Evolutionary conservation across 768 basidiomycete species (phyloP).

Genomic region (Pleurotus tuoliensis): DNA sequence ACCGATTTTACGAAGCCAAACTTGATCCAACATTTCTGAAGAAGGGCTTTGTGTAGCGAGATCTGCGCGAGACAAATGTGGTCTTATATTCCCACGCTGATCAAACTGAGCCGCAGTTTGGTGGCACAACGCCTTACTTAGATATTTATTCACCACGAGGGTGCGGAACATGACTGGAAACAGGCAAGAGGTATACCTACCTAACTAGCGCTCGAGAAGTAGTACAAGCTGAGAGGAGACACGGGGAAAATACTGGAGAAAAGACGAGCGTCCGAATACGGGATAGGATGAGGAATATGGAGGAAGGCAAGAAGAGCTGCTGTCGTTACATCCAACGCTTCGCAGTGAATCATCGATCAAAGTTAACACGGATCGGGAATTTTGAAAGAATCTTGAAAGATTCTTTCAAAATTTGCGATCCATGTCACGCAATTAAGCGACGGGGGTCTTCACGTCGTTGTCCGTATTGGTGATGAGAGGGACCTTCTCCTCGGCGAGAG

Average conservation of each 20-base stretch:
- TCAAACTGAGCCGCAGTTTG: too few relatives aligned
- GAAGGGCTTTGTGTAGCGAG: too few relatives aligned
- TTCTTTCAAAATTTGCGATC: neutral
- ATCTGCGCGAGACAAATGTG: too few relatives aligned
- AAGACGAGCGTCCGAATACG: neutral
- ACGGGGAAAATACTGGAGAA: neutral
- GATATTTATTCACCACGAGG: too few relatives aligned
- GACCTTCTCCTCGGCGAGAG: conserved; percentile 49
- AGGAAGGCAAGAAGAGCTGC: neutral
- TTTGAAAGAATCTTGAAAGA: neutral
- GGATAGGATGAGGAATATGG: neutral
- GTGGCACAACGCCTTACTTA: too few relatives aligned
- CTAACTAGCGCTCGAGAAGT: neutral
- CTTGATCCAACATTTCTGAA: too few relatives aligned
- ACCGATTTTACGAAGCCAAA: too few relatives aligned
- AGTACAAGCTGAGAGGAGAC: neutral
- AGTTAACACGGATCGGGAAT: neutral
- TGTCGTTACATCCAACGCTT: neutral
- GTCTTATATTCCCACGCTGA: too few relatives aligned
- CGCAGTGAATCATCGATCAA: neutral
- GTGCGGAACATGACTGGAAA: neutral
- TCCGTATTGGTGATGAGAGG: conserved; percentile 8
- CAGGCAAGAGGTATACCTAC: neutral
- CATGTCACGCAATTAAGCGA: neutral
- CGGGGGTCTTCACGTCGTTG: neutral